These are phyloP conservation scores for Hypoxylon lienhwacheense DNA, from an alignment of 495 filamentous ascomycete genomes.

Conservation along the genomic window DNA sequence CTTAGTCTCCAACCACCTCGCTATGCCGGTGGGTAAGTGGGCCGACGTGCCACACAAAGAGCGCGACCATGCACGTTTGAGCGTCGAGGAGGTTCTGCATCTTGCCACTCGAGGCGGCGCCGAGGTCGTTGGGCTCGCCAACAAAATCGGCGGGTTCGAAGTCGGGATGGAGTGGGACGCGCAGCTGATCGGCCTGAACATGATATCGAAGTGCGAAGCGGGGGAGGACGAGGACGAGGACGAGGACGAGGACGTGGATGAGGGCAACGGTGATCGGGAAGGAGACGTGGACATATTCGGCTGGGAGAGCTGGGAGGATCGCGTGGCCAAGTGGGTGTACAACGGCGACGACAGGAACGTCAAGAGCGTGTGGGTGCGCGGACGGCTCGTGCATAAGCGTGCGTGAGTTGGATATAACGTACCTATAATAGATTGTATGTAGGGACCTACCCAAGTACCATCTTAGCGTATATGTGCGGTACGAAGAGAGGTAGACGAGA, in stretches of 20 bases:
- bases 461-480: too few species aligned
- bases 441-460: too few species aligned
- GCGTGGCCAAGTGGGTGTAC: slow-evolving; percentile 85
- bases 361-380: slow-evolving; percentile 75
- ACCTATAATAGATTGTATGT: too few species aligned
- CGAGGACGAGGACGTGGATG: too few species aligned
- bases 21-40: slow-evolving; percentile 48
- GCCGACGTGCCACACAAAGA: slow-evolving; percentile 31
- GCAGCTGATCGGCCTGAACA: slow-evolving; percentile 67
- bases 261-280: too few species aligned
- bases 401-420: not conserved
- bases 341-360: slow-evolving; percentile 86
- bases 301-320: slow-evolving; percentile 77
- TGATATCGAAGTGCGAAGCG: slow-evolving; percentile 41
- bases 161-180: slow-evolving; percentile 90
- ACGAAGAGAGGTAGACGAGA: not conserved
- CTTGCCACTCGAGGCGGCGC: slow-evolving; percentile 83
- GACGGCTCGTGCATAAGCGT: slow-evolving; percentile 70
- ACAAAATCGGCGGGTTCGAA: slow-evolving; percentile 73
- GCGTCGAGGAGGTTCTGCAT: slow-evolving; percentile 84
- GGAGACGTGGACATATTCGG: slow-evolving; percentile 82
- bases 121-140: slow-evolving; percentile 68
- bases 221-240: too few species aligned
- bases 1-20: slow-evolving; percentile 70
- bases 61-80: slow-evolving; percentile 57